Evolutionary conservation across 352 stramenopile genomes (phyloP).

Genomic region (Phytopythium delawarense): DNA sequence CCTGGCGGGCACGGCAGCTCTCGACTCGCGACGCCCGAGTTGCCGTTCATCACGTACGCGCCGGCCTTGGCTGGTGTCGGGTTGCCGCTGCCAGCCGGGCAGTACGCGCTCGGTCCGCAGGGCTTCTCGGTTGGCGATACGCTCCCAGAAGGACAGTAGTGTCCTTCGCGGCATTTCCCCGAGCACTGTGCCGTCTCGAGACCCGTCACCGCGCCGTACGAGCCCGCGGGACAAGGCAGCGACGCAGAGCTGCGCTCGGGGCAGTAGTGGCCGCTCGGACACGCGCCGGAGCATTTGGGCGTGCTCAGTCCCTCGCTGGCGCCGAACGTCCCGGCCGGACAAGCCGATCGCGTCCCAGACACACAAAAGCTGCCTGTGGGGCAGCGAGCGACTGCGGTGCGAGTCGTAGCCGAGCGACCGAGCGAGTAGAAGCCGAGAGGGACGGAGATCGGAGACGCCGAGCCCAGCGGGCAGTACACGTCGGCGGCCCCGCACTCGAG

Average conservation of each 20-base stretch:
- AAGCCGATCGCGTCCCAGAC: slow-evolving; percentile 29
- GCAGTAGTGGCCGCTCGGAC: slow-evolving; percentile 64
- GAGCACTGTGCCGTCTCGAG: slow-evolving; percentile 39
- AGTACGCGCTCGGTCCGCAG: slow-evolving; percentile 30
- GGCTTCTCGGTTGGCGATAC: slow-evolving; percentile 31
- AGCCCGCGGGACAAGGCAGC: slow-evolving; percentile 41
- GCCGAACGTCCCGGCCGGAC: slow-evolving; percentile 53
- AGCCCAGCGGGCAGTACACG: slow-evolving; percentile 62
- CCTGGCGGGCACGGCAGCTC: slow-evolving; percentile 28
- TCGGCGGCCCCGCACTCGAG: slow-evolving; percentile 37
- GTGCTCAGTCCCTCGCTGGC: slow-evolving; percentile 18
- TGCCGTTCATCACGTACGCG: slow-evolving; percentile 34
- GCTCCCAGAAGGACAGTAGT: slow-evolving; percentile 54
- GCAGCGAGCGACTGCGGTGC: slow-evolving; percentile 38
- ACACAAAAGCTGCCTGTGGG: slow-evolving; percentile 55
- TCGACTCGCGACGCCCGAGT: slow-evolving; percentile 9
- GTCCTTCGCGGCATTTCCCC: slow-evolving; percentile 53
- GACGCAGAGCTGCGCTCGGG: slow-evolving; percentile 21
- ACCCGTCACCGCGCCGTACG: slow-evolving; percentile 46
- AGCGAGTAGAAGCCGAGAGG: slow-evolving; percentile 43
- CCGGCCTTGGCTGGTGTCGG: slow-evolving; percentile 16
- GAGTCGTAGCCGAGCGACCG: slow-evolving; percentile 16
- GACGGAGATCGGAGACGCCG: slow-evolving; percentile 19
- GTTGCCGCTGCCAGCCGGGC: slow-evolving; percentile 20
- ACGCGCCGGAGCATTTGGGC: slow-evolving; percentile 32